Evolutionary conservation across 2,329 filamentous ascomycete species (phyloP).

Genomic region (Fusarium sp.): DNA sequence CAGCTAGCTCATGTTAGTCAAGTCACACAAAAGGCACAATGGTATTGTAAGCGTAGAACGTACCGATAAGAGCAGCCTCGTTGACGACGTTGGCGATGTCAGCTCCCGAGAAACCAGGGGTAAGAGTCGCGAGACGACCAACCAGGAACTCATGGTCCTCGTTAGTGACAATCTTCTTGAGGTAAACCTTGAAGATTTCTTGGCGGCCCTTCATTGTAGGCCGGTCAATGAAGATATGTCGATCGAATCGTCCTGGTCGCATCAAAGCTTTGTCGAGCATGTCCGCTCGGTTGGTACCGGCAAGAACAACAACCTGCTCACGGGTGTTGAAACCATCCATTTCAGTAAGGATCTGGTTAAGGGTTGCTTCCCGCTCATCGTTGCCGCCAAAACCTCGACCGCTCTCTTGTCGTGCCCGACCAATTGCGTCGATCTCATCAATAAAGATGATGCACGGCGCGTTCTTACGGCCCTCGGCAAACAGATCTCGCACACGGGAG

Average conservation of each 20-base stretch:
- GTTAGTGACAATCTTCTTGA: slow-evolving; percentile 92
- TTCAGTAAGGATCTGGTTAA: slow-evolving; percentile 98
- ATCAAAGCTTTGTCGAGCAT: slow-evolving; percentile 95
- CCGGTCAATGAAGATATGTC: slow-evolving; percentile 93
- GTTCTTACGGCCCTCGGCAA: slow-evolving; percentile 93
- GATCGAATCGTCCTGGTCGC: slow-evolving; percentile 95
- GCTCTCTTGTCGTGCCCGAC: slow-evolving; percentile 85
- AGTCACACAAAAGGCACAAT: background rate
- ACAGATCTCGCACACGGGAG: slow-evolving; percentile 93
- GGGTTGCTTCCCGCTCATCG: slow-evolving; percentile 94
- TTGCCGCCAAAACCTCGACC: slow-evolving; percentile 82
- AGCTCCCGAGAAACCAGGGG: slow-evolving; percentile 95
- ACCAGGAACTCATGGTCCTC: slow-evolving; percentile 90
- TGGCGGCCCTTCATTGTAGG: slow-evolving; percentile 97
- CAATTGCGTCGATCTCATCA: slow-evolving; percentile 98
- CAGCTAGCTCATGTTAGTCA: slow-evolving; percentile 66
- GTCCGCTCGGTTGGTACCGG: slow-evolving; percentile 95
- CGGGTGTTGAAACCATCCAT: slow-evolving; percentile 99
- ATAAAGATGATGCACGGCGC: slow-evolving; percentile 99
- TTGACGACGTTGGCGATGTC: slow-evolving; percentile 99
- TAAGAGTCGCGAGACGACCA: slow-evolving; percentile 89
- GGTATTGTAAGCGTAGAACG: slow-evolving; percentile 54
- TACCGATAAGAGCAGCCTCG: slow-evolving; percentile 95
- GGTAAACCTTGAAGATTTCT: slow-evolving; percentile 94
- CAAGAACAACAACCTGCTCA: slow-evolving; percentile 95